A percentile compares a stretch with the other conserved stretches of the same genome.
Evolutionary conservation across 768 basidiomycete species (phyloP).

Genomic region (Mycena maculata): DNA sequence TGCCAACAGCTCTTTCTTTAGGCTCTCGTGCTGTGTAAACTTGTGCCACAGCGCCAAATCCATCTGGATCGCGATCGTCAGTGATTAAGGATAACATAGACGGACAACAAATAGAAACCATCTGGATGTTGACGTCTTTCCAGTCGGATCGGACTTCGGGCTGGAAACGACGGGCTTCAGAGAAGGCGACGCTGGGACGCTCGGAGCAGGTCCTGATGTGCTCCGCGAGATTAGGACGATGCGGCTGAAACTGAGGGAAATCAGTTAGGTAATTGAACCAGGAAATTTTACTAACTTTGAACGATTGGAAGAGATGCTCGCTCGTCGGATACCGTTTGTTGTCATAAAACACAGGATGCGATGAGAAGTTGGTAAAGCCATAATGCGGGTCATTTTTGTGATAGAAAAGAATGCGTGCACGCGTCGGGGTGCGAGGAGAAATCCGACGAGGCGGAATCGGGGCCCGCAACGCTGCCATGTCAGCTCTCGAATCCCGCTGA

Average conservation of each 20-base stretch:
- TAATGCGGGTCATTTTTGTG: slow-evolving; percentile 73
- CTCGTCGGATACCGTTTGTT: slow-evolving; percentile 78
- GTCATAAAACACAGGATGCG: slow-evolving; percentile 70
- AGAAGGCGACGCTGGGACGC: slow-evolving; percentile 71
- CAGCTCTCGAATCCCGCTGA: slow-evolving; percentile 22
- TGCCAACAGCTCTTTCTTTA: slow-evolving; percentile 67
- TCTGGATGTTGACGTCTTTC: slow-evolving; percentile 74
- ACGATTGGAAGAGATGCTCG: slow-evolving; percentile 82
- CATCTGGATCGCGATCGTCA: slow-evolving; percentile 58
- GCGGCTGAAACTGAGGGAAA: slow-evolving; percentile 63
- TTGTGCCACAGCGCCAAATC: slow-evolving; percentile 73
- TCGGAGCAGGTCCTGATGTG: slow-evolving; percentile 74
- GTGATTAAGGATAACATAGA: background rate
- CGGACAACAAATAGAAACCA: slow-evolving; percentile 51
- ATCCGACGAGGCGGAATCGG: slow-evolving; percentile 35
- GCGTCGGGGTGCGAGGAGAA: slow-evolving; percentile 40
- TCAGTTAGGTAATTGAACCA: background rate
- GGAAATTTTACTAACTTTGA: slow-evolving; percentile 62
- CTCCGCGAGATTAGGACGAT: slow-evolving; percentile 73
- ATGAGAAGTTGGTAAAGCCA: slow-evolving; percentile 80
- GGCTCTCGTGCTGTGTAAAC: slow-evolving; percentile 74
- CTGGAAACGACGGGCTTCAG: slow-evolving; percentile 74
- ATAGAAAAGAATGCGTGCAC: slow-evolving; percentile 67
- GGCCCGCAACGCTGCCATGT: slow-evolving; percentile 3
- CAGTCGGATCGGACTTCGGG: slow-evolving; percentile 73